Evolutionary conservation across 768 basidiomycete species (phyloP).

Genomic region (Russula compacta): DNA sequence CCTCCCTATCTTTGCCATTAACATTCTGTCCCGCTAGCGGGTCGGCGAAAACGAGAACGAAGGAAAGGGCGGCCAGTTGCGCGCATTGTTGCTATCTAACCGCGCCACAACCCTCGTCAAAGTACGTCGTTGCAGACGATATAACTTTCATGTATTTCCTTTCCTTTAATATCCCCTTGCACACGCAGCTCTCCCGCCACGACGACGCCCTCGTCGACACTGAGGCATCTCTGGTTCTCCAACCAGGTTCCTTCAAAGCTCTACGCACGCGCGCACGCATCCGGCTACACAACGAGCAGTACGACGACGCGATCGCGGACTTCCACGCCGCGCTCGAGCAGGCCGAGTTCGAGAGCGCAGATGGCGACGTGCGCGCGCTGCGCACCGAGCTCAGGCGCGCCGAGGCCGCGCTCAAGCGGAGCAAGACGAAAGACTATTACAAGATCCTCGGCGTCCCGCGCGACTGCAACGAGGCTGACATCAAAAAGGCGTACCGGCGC

Average conservation of each 20-base stretch:
- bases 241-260: slow-evolving; percentile 71
- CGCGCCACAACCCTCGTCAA: slow-evolving; percentile 76
- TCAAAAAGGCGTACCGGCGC: slow-evolving; percentile 87
- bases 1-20: too few species aligned
- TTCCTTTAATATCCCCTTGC: background rate
- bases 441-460: slow-evolving; percentile 59
- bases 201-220: slow-evolving; percentile 67
- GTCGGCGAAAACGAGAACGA: slow-evolving; percentile 64
- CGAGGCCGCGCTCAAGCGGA: slow-evolving; percentile 71
- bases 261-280: slow-evolving; percentile 80
- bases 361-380: slow-evolving; percentile 53
- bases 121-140: slow-evolving; percentile 30
- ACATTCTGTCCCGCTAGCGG: slow-evolving; percentile 31
- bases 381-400: slow-evolving; percentile 68
- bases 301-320: slow-evolving; percentile 60
- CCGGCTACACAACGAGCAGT: slow-evolving; percentile 63
- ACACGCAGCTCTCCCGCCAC: slow-evolving; percentile 47
- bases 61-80: slow-evolving; percentile 70
- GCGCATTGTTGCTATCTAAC: slow-evolving; percentile 73
- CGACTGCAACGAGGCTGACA: slow-evolving; percentile 59
- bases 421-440: slow-evolving; percentile 87
- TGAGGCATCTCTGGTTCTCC: slow-evolving; percentile 52
- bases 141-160: background rate
- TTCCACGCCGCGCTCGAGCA: slow-evolving; percentile 76
- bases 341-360: slow-evolving; percentile 53